Evolutionary conservation across 345 rosid species (phyloP), one percentile per base, ranked within the genome.

Genomic region (Aurinia saxatilis): DNA sequence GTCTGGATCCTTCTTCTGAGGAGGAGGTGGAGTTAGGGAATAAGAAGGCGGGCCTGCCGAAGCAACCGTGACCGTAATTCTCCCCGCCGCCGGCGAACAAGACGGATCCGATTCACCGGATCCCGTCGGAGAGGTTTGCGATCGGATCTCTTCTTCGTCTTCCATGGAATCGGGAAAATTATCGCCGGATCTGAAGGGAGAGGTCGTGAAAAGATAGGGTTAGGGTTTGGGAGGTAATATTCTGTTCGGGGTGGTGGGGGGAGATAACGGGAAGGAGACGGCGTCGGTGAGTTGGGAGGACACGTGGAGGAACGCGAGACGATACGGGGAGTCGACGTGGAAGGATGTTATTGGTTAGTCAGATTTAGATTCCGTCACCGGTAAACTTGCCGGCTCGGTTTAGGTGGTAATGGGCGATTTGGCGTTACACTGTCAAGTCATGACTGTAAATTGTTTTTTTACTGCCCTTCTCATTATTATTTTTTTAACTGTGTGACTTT

Each of bases 111-210:
- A 72, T 38, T 83, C 75, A 21, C 66, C 75, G 63, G 70, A 31
- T 9, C 47, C 73, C 37, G 17, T 50, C 34, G 74, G 75, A 37
- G 79, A 75, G 6, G 65, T 60, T 38, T 67, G 81, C 25, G 85
- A 80, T 39, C 66, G 84, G 63, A 76, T 79, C 67, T 85, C 91
- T 7, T 80, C 85, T 4, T 79, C 81, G 63, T 80, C 85, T 1
- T 85, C 91, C 88, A 80, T 79, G 50, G n/a, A 50, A 55, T 48
- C 19, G 7, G n/a, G n/a, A 25, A 27, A 4, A 27, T 4, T 16
- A 12, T 58, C 74, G 45, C 65, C 54, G 59, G 70, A 50, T 64
- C 62, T 45, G 57, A 19, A 48, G 35, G 25, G 66, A 64, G 64
- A 33, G 42, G 65, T 58, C 63, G 73, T 62, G 25, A 11, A 46